Evolutionary conservation across 345 rosid species (phyloP).

Genomic region (Carallia pectinifolia): DNA sequence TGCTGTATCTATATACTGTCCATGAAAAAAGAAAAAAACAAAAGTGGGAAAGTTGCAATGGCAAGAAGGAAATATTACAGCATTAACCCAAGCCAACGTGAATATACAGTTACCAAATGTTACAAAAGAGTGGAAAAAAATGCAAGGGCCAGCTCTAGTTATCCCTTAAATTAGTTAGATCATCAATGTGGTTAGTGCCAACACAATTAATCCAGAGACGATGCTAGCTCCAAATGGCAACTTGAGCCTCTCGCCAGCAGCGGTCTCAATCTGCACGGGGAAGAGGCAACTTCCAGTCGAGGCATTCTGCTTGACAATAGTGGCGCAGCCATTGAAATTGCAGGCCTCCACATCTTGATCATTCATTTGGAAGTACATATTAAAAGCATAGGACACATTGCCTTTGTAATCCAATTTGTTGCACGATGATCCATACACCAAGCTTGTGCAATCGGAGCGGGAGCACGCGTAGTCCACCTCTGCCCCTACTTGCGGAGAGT

Average conservation of each 20-base stretch:
- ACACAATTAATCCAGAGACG: too few species aligned
- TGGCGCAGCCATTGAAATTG: constrained; percentile 58
- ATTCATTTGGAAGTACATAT: constrained; percentile 58
- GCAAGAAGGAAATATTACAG: too few species aligned
- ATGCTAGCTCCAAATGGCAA: neutral
- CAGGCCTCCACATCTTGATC: constrained; percentile 62
- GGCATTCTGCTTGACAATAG: constrained; percentile 41
- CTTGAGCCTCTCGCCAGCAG: constrained; percentile 31
- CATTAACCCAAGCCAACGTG: too few species aligned
- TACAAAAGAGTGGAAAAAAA: too few species aligned
- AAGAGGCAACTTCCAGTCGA: constrained; percentile 48
- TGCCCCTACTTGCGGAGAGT: constrained; percentile 6
- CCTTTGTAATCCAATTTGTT: constrained; percentile 20
- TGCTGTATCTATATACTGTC: too few species aligned
- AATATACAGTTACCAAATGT: too few species aligned
- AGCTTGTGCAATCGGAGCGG: constrained; percentile 52
- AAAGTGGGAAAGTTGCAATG: too few species aligned
- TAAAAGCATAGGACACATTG: constrained; percentile 69
- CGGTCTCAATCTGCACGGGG: constrained; percentile 53
- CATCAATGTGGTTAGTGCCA: too few species aligned
- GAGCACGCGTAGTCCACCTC: constrained; percentile 54
- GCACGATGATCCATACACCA: constrained; percentile 46
- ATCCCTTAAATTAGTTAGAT: too few species aligned
- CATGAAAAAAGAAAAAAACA: too few species aligned
- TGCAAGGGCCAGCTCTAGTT: too few species aligned